Evolutionary conservation across 2,329 filamentous ascomycete species (phyloP).

Genomic region (Huntiella savannae): DNA sequence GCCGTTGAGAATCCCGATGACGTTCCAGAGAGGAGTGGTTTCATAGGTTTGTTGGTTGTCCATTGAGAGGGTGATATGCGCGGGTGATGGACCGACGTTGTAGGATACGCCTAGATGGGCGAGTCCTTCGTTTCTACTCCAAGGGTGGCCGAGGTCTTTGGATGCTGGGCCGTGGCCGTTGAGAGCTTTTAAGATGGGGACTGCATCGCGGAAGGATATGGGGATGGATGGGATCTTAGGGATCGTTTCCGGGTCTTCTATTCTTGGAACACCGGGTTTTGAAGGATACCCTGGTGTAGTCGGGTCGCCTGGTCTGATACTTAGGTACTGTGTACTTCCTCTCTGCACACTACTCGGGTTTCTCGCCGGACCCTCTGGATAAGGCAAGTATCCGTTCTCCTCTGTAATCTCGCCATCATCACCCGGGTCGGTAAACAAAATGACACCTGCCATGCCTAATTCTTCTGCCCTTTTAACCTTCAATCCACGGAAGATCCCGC

Average conservation of each 20-base stretch:
- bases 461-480: constrained; percentile 89
- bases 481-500: constrained; percentile 68
- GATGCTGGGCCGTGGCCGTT: constrained; percentile 75
- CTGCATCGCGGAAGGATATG: constrained; percentile 69
- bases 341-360: constrained; percentile 80
- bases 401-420: constrained; percentile 72
- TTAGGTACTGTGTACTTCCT: constrained; percentile 69
- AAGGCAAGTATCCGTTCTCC: constrained; percentile 57
- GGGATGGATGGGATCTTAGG: constrained; percentile 81
- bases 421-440: constrained; percentile 77
- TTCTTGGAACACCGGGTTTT: constrained; percentile 66
- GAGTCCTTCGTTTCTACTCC: constrained; percentile 53
- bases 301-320: constrained; percentile 52
- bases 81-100: constrained; percentile 66
- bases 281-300: constrained; percentile 90
- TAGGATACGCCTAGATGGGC: constrained; percentile 67
- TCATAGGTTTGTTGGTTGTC: constrained; percentile 67
- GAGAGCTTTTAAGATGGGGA: constrained; percentile 74
- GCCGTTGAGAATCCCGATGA: constrained; percentile 82
- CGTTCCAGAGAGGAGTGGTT: constrained; percentile 72
- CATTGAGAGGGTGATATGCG: constrained; percentile 49
- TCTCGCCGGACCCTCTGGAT: constrained; percentile 72
- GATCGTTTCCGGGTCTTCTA: constrained; percentile 48
- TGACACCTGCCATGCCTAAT: constrained; percentile 65
- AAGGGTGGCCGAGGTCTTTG: constrained; percentile 51